Conservation (phyloP, 306 rosid species). For the Echinosophora koreensis region DNA sequence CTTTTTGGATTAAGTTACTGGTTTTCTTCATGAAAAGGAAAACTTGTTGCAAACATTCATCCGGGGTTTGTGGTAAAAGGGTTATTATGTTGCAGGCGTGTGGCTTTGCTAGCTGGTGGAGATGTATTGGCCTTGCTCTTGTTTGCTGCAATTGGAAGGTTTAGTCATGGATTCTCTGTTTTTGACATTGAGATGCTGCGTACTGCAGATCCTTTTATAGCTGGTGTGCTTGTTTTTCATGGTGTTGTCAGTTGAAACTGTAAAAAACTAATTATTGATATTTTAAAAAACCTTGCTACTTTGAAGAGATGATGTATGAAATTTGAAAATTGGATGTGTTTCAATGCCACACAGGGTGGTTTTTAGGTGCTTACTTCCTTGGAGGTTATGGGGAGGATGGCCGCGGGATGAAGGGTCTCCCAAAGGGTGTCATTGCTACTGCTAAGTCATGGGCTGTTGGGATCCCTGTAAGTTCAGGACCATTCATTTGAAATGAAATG, state of each 20-base stretch:
- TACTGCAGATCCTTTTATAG: constrained; percentile 95
- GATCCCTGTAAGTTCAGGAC: constrained; percentile 75
- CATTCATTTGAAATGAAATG: not conserved
- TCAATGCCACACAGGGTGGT: constrained; percentile 74
- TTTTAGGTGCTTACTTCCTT: constrained; percentile 90
- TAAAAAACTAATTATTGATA: not conserved
- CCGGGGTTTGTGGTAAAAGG: constrained; percentile 30
- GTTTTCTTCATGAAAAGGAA: not conserved
- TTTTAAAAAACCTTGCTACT: not conserved
- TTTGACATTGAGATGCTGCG: constrained; percentile 77
- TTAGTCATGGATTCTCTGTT: constrained; percentile 80
- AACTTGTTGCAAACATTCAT: not conserved
- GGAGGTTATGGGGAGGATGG: constrained; percentile 95
- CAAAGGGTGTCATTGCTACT: constrained; percentile 78
- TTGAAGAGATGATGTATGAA: not conserved
- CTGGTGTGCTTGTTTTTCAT: constrained; percentile 60
- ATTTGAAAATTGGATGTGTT: constrained; percentile 35
- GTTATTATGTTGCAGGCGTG: constrained; percentile 61
- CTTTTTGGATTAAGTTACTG: not conserved
- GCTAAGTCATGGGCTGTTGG: constrained; percentile 94
- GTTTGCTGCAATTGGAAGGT: constrained; percentile 91
- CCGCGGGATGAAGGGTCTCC: constrained; percentile 80
- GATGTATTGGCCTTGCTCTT: constrained; percentile 88
- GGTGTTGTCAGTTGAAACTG: not conserved
- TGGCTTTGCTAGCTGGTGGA: constrained; percentile 85